Evolutionary conservation across 371 early-diverging fungal genomes (phyloP).

Genomic region (Haplosporangium sp.): DNA sequence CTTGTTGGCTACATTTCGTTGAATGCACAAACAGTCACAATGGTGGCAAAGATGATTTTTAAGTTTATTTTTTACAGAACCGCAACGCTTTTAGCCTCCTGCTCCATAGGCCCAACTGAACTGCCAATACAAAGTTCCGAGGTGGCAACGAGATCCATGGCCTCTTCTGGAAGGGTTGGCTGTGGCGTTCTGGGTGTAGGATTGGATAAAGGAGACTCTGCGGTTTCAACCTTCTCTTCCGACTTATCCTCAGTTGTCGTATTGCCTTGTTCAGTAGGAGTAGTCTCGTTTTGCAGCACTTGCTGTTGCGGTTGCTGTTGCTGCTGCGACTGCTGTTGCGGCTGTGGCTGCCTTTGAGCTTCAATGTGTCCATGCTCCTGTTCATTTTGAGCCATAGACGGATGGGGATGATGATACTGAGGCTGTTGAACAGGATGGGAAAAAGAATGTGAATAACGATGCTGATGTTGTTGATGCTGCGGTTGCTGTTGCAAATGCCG

Average conservation of each 20-base stretch:
- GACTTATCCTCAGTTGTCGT: background rate
- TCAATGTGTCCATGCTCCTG: background rate
- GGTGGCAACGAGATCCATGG: background rate
- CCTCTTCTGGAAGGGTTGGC: background rate
- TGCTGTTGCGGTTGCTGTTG: background rate
- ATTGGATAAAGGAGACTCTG: background rate
- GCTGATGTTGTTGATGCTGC: background rate
- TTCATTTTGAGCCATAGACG: too few species aligned
- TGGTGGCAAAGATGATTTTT: background rate
- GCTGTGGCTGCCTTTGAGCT: background rate
- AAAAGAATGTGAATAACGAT: background rate
- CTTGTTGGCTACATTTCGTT: too few species aligned
- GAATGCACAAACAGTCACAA: too few species aligned
- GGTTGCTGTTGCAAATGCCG: background rate
- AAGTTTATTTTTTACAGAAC: background rate
- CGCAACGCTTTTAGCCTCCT: background rate
- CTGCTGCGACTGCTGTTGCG: background rate
- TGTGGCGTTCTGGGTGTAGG: background rate
- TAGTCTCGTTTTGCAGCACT: background rate
- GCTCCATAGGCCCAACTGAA: background rate
- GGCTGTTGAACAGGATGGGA: too few species aligned
- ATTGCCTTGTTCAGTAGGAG: background rate
- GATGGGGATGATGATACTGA: too few species aligned
- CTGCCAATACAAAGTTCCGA: background rate
- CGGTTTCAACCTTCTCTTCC: background rate